These are phyloP conservation scores for Funneliformis mosseae DNA, from an alignment of 192 early-diverging fungal species.

Conservation along the genomic window DNA sequence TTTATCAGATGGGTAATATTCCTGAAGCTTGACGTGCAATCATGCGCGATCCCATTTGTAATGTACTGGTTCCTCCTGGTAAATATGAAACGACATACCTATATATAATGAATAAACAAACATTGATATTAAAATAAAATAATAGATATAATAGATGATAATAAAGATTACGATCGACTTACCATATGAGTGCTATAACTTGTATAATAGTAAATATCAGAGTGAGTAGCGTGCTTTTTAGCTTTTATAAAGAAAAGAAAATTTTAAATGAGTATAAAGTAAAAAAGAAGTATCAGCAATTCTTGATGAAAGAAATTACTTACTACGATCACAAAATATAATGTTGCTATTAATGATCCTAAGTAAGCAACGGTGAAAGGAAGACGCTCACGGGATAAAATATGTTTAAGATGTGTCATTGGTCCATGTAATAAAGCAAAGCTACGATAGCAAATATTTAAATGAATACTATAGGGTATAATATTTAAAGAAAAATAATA, in stretches of 20 bases:
- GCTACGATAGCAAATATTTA: slow-evolving; percentile 44
- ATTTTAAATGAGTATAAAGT: not conserved
- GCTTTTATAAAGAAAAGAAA: not conserved
- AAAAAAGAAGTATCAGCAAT: not conserved
- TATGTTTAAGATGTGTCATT: slow-evolving; percentile 74
- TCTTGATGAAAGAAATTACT: slow-evolving; percentile 35
- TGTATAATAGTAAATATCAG: slow-evolving; percentile 23
- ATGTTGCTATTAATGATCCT: slow-evolving; percentile 78
- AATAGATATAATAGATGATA: no score
- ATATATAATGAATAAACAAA: slow-evolving; percentile 7
- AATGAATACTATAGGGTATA: not conserved
- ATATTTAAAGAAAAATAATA: not conserved
- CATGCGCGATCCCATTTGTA: slow-evolving; percentile 15
- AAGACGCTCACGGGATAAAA: slow-evolving; percentile 76
- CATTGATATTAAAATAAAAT: not conserved
- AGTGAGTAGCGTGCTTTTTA: slow-evolving; percentile 9
- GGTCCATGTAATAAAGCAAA: slow-evolving; percentile 84
- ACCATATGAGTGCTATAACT: slow-evolving; percentile 33
- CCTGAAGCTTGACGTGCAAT: slow-evolving; percentile 22
- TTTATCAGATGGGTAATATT: slow-evolving; percentile 5
- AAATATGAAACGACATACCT: slow-evolving; percentile 32
- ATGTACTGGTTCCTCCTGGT: slow-evolving; percentile 17
- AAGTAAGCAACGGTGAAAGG: slow-evolving; percentile 83
- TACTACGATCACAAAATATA: slow-evolving; percentile 83
- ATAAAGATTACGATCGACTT: slow-evolving; percentile 1